Conservation (phyloP, 208 protist genomes). For the Trichomonas tenax region DNA sequence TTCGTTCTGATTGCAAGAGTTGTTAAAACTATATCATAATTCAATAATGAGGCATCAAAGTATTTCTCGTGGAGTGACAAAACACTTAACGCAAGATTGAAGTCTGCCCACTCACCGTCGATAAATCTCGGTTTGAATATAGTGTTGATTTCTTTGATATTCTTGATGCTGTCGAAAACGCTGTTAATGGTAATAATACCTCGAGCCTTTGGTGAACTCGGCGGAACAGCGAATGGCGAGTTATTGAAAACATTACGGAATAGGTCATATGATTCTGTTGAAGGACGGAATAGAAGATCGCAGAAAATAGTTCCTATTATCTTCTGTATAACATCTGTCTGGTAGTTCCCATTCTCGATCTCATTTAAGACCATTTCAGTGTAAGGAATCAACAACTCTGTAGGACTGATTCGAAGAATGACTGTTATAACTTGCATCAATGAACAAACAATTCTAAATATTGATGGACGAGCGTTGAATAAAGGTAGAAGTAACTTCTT, state of each 20-base stretch:
- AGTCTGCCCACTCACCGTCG: not conserved
- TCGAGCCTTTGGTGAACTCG: no score
- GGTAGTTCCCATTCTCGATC: not conserved
- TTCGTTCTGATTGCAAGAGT: not conserved
- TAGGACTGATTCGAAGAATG: not conserved
- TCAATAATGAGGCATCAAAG: not conserved
- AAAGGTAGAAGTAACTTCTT: not conserved
- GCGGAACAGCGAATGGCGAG: no score
- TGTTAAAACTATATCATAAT: not conserved
- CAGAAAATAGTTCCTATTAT: not conserved
- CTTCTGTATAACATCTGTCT: not conserved
- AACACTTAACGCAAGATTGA: not conserved
- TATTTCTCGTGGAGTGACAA: not conserved
- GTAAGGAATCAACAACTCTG: not conserved
- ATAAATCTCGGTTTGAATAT: not conserved
- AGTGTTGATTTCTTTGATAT: not conserved
- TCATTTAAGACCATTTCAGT: not conserved
- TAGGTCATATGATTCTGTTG: no score
- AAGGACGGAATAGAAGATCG: not conserved
- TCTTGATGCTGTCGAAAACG: not conserved
- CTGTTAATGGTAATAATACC: not conserved
- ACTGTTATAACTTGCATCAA: not conserved
- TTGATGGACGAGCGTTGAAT: not conserved
- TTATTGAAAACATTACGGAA: no score
- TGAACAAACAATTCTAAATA: not conserved